Percentiles rank a stretch among this genome's conserved stretches.
phyloP scores from a whole-genome alignment of 2,329 filamentous ascomycete genomes.

The Scytalidium lignicola region DNA sequence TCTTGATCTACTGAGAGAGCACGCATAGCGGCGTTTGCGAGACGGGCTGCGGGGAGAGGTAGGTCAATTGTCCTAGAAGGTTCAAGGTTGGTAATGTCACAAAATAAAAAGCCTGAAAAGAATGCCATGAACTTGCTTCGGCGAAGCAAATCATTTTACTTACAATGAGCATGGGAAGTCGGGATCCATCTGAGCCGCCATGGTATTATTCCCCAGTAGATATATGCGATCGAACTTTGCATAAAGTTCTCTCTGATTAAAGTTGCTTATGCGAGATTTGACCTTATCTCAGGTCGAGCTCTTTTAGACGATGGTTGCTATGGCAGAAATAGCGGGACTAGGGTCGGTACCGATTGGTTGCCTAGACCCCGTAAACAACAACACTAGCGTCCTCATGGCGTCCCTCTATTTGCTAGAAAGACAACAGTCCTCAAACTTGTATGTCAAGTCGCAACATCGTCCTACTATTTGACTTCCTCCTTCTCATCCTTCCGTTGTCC shows the following conservation, averaged over 20 bases:
- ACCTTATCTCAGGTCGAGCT: neutral
- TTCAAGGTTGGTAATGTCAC: neutral
- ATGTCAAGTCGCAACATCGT: neutral
- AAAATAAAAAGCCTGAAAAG: neutral
- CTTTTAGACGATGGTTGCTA: constrained; percentile 2
- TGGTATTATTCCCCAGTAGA: neutral
- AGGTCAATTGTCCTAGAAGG: constrained; percentile 22
- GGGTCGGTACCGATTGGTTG: constrained; percentile 1
- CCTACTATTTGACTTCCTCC: neutral
- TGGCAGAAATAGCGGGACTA: neutral
- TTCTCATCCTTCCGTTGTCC: neutral
- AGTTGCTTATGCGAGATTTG: neutral
- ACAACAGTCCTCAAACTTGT: neutral
- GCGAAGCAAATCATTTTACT: constrained; percentile 23
- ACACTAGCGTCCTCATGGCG: constrained; percentile 1
- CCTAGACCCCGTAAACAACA: constrained; percentile 3
- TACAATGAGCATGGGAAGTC: constrained; percentile 62
- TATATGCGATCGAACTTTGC: neutral
- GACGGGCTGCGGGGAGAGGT: constrained; percentile 74
- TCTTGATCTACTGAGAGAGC: constrained; percentile 83
- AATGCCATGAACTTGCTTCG: neutral
- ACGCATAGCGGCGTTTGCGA: constrained; percentile 70
- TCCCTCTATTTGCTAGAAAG: neutral
- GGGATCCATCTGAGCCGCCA: constrained; percentile 28
- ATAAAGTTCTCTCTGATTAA: neutral